Evolutionary conservation across 2,329 filamentous ascomycete species (phyloP).

Genomic region (Aureobasidium sp.): DNA sequence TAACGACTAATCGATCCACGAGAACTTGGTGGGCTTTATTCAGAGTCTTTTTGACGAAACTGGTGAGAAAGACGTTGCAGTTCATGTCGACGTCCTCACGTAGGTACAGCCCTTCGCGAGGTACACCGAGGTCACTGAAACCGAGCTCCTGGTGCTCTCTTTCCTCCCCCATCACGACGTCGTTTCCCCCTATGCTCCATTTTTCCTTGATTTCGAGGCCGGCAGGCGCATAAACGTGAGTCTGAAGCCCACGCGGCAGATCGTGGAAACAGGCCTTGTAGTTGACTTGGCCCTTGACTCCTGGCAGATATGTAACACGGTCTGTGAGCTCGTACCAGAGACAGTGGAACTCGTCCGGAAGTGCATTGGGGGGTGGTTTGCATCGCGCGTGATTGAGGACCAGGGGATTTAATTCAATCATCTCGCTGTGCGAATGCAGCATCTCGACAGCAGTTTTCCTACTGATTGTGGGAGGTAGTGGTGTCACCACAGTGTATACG

Average conservation of each 20-base stretch:
- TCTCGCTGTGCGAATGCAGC: conserved; percentile 68
- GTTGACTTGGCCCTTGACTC: conserved; percentile 57
- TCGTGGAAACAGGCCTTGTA: conserved; percentile 79
- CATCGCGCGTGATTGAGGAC: conserved; percentile 65
- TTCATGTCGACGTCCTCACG: conserved; percentile 79
- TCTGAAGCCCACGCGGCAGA: conserved; percentile 63
- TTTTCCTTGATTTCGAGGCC: conserved; percentile 70
- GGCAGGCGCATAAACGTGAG: conserved; percentile 74
- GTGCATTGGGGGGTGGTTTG: conserved; percentile 56
- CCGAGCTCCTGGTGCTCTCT: conserved; percentile 41
- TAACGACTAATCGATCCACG: conserved; percentile 42
- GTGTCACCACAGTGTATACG: conserved; percentile 72
- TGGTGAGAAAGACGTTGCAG: conserved; percentile 67
- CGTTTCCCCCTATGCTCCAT: conserved; percentile 66
- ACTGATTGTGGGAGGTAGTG: conserved; percentile 60
- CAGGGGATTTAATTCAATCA: conserved; percentile 83
- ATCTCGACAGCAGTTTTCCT: conserved; percentile 64
- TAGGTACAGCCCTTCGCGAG: conserved; percentile 64
- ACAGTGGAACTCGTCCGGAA: conserved; percentile 61
- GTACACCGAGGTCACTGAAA: conserved; percentile 41
- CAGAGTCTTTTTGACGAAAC: conserved; percentile 75
- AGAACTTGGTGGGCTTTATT: conserved; percentile 65
- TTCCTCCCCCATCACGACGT: conserved; percentile 34
- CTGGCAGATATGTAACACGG: conserved; percentile 65
- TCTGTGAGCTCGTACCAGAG: conserved; percentile 76